These are phyloP conservation scores for Aspergillus ochraceoroseus DNA, from an alignment of 2,329 filamentous ascomycete genomes.

Conservation along the genomic window DNA sequence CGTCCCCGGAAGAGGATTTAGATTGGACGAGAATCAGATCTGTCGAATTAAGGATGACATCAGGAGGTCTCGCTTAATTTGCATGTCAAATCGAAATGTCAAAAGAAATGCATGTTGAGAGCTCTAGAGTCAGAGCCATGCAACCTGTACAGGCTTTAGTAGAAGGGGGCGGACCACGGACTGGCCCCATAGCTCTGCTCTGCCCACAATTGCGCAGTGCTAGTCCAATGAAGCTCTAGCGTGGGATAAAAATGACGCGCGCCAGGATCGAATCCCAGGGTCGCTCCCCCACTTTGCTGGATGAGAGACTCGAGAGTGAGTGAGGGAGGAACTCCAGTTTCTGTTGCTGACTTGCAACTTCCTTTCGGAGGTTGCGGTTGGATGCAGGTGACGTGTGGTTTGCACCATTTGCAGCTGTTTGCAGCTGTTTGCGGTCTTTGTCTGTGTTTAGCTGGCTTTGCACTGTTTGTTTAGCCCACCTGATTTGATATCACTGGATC, in stretches of 20 bases:
- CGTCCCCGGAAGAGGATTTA: background rate
- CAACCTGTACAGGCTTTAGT: too few relatives aligned
- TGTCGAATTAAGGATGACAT: constrained; percentile 4
- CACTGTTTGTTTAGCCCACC: constrained; percentile 6
- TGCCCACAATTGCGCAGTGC: too few relatives aligned
- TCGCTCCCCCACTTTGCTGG: background rate
- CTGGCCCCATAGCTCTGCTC: background rate
- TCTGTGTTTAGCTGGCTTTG: constrained; percentile 12
- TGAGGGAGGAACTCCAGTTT: too few relatives aligned
- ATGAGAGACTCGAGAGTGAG: constrained; percentile 2
- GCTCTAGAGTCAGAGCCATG: constrained; percentile 4
- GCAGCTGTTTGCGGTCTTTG: constrained; percentile 19
- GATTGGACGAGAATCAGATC: constrained; percentile 2
- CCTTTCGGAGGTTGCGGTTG: too few relatives aligned
- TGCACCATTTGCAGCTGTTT: constrained; percentile 14
- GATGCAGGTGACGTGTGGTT: constrained; percentile 16
- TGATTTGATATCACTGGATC: too few relatives aligned
- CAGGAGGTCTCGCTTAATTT: constrained; percentile 1
- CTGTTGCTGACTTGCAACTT: too few relatives aligned
- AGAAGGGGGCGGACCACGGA: background rate
- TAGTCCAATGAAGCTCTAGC: constrained; percentile 1
- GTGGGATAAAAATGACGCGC: background rate
- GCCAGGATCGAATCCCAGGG: constrained; percentile 1
- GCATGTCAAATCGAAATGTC: constrained; percentile 9
- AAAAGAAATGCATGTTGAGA: constrained; percentile 6